Evolutionary conservation across 345 rosid genomes (phyloP).

Genomic region (Syzygium grande): DNA sequence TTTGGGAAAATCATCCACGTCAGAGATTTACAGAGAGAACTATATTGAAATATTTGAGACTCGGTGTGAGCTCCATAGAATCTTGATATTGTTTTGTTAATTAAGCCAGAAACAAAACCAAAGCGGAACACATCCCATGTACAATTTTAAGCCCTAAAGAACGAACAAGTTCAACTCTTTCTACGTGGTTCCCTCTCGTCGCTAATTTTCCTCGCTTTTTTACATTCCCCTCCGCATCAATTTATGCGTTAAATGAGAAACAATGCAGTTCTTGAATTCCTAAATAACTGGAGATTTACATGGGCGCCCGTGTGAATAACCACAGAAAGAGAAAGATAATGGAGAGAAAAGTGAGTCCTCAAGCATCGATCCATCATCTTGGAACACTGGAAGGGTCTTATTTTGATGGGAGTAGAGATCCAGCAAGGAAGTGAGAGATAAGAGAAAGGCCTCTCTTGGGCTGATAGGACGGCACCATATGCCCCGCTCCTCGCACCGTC

Average conservation of each 20-base stretch:
- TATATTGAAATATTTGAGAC: neutral
- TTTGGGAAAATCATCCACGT: neutral
- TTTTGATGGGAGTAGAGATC: slow-evolving; percentile 47
- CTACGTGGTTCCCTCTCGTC: neutral
- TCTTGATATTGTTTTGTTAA: neutral
- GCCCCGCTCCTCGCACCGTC: slow-evolving; percentile 86
- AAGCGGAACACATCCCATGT: neutral
- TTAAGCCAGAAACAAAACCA: neutral
- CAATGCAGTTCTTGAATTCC: neutral
- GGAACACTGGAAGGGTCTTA: slow-evolving; percentile 17
- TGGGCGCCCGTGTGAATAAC: neutral
- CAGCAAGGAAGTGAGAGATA: slow-evolving; percentile 49
- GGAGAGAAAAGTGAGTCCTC: neutral
- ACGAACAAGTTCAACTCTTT: neutral
- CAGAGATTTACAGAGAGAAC: neutral
- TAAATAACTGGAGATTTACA: neutral
- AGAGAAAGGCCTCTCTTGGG: slow-evolving; percentile 71
- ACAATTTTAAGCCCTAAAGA: neutral
- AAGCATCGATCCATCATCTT: neutral
- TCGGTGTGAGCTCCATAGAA: neutral
- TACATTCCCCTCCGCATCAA: neutral
- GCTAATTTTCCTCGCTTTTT: neutral
- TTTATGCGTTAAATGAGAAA: neutral
- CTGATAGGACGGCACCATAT: slow-evolving; percentile 79
- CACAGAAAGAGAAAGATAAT: neutral